Base-by-base conservation (phyloP, 2,329 filamentous ascomycete genomes). In the Dothidotthia symphoricarpi region DNA sequence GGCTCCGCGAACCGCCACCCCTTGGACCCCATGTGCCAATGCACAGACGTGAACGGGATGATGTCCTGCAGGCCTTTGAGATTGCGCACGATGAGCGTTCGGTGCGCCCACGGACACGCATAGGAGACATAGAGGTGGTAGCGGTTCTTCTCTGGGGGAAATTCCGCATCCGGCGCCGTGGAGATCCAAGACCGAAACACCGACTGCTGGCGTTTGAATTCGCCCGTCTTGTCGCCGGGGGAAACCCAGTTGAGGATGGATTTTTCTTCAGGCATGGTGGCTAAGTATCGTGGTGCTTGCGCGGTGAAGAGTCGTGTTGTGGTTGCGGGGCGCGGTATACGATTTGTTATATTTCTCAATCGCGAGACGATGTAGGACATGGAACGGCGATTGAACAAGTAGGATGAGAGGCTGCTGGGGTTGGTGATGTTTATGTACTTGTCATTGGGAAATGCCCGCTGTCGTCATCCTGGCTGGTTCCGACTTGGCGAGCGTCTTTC, bases 91-190 rank as follows among this genome's bases (percentile, higher is more conserved):
- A 97, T 95, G 50, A 97, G 75, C 0, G 88, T 85, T 28, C 93
- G 83, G 61, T 88, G 88, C 4, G 91, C 90, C 90, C 90, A 96
- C 3, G 90, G 90, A 68, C 90, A 96, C 6, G 90, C 90, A 69
- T 95, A 95, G 58, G 85, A 91, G 52, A 95, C 85, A 64, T 91
- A 98, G 55, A 98, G 81, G 70, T 98, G 93, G 67, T 98, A 98
- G 39, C 93, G 79, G 36, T 79, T 88, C 70, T 87, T 88, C 70
- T 97, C 91, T 1, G 88, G 79, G 4, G 88, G 86, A 55, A 89
- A 96, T 65, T 83, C 71, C 4, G 87, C 84, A 28, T 79, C 83
- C 1, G 80, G 69, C 53, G 87, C 80, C 47, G 76, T 79, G 22
- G 85, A 88, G 66, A 95, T 86, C 67, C 74, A 86, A 66, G 85